phyloP scores from a whole-genome alignment of 192 early-diverging fungal genomes.

The Rhizophagus clarus region DNA sequence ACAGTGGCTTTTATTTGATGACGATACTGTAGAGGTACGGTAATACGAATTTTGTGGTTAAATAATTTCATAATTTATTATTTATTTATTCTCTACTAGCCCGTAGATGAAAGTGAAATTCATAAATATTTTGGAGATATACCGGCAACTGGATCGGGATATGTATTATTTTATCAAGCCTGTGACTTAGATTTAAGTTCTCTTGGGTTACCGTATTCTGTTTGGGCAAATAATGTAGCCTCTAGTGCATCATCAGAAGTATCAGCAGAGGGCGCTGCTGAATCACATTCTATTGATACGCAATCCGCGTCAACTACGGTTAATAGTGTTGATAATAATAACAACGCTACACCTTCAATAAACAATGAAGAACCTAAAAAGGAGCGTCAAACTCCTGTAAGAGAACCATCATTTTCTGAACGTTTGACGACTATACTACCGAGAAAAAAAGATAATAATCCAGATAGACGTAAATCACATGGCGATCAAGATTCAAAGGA shows the following conservation, averaged over 20 bases:
- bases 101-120: conserved; percentile 76
- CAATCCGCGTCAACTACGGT: not conserved
- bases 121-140: conserved; percentile 81
- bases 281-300: not conserved
- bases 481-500: conserved; percentile 26
- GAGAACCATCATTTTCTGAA: conserved; percentile 23
- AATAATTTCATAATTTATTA: not conserved
- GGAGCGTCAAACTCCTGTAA: not conserved
- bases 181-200: conserved; percentile 39
- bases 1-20: conserved; percentile 95
- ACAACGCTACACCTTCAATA: not conserved
- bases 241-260: conserved; percentile 21
- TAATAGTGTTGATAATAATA: not conserved
- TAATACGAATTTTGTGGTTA: not conserved
- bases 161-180: conserved; percentile 80
- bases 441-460: conserved; percentile 3
- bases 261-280: not conserved
- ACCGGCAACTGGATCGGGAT: conserved; percentile 74
- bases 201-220: conserved; percentile 8
- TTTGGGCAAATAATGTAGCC: conserved; percentile 14
- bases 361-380: not conserved
- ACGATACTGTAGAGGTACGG: conserved; percentile 87
- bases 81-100: conserved; percentile 35
- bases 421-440: not conserved
- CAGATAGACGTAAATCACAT: conserved; percentile 30